Evolutionary conservation across 352 stramenopile genomes (phyloP), one percentile per base, ranked within the genome.

Genomic region (Stephanocyclus meneghinianus): DNA sequence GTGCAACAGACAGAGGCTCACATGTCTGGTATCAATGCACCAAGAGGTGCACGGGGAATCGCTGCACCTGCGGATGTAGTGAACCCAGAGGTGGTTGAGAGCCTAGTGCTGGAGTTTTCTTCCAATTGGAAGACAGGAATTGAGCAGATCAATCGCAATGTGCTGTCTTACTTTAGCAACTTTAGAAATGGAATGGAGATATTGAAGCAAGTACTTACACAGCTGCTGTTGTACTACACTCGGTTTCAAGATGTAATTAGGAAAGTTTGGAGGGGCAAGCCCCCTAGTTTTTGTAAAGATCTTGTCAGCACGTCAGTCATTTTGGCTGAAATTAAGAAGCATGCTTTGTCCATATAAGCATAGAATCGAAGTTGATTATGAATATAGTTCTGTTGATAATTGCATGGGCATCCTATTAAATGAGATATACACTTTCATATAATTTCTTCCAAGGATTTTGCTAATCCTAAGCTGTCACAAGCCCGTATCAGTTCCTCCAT

Each of bases 171-270:
- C 77, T 99, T 99, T 86, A 96, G 96, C 42, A 99, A 99, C 85
- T 98, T 98, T 87, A 92, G 95, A 35, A 99, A 99, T 82, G 96
- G 96, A 42, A 99, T 98, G 96, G 97, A 99, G 75, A 98, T 99
- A 81, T 91, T 99, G 37, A 99, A 99, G 87, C 96, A 98, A 89
- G 96, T 98, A 32, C 87, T 99, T 56, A 99, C 96, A 55, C 97
- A 99, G 80, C 80, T 99, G 16, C 90, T 99, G 29, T 89, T 99
- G 0, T 99, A 99, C 90, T 99, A 99, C 89, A 99, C 97, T 64
- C 91, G 97, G 3, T 99, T 99, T 85, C 95, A 98, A 73, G 96
- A 98, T 85, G 93, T 98, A 21, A 92, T 98, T 73, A 97, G 97
- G 74, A 97, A 97, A 73, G 94, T 94, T 62, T 98, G 91, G 86